A percentile compares a stretch with the other conserved stretches of the same genome.
Evolutionary conservation across 2,329 filamentous ascomycete genomes (phyloP).

Genomic region (Rhynchosporium secalis): DNA sequence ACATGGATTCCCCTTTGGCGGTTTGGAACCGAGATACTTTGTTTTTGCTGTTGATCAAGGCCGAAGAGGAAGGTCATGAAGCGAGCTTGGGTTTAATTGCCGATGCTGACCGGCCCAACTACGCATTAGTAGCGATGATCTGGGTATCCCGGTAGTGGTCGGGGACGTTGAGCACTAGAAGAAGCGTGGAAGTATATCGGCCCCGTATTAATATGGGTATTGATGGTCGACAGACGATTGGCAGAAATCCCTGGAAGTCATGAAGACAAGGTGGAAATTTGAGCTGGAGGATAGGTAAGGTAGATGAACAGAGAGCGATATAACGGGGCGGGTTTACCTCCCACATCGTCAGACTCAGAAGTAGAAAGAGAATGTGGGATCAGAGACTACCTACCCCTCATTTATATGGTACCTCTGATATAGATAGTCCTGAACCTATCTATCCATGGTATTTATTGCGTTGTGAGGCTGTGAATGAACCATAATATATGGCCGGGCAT

Average conservation of each 20-base stretch:
- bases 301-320: not conserved
- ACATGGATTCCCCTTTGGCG: conserved; percentile 7
- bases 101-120: not conserved
- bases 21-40: not conserved
- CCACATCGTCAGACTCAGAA: too few relatives aligned
- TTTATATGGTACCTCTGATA: too few relatives aligned
- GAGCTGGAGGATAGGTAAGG: not conserved
- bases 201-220: conserved; percentile 6
- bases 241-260: not conserved
- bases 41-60: conserved; percentile 2
- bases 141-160: not conserved
- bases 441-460: too few relatives aligned
- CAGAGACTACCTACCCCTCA: too few relatives aligned
- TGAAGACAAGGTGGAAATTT: conserved; percentile 6
- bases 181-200: conserved; percentile 11
- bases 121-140: not conserved
- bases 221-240: not conserved
- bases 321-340: too few relatives aligned
- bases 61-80: not conserved
- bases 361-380: too few relatives aligned
- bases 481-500: not conserved
- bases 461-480: too few relatives aligned
- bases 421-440: too few relatives aligned
- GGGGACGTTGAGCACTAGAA: conserved; percentile 12
- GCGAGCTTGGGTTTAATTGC: not conserved